A percentile compares a stretch with the other conserved stretches of the same genome.
phyloP scores from a whole-genome alignment of 805 yeast species.

The Nakazawaea molendinolei region DNA sequence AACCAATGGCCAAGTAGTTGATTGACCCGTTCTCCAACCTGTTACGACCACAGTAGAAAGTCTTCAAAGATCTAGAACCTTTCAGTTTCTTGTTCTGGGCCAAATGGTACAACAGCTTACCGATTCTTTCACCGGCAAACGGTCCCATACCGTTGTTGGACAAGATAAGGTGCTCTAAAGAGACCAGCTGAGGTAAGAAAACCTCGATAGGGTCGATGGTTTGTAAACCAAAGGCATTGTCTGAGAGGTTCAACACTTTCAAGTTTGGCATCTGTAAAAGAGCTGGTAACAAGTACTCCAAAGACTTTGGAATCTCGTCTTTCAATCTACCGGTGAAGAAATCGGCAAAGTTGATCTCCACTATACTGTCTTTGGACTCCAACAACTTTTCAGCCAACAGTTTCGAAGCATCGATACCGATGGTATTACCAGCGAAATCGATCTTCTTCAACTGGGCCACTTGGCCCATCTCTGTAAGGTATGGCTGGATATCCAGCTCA shows the following conservation, averaged over 20 bases:
- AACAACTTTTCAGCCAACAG: constrained; percentile 54
- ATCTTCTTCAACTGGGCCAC: constrained; percentile 40
- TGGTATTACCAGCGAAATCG: constrained; percentile 89
- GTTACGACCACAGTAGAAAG: constrained; percentile 95
- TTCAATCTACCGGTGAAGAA: constrained; percentile 91
- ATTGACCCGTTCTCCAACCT: constrained; percentile 94
- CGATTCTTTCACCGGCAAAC: constrained; percentile 91
- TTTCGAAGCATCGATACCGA: constrained; percentile 84
- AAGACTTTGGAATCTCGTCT: constrained; percentile 86
- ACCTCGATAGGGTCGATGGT: constrained; percentile 85
- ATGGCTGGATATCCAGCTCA: constrained; percentile 65
- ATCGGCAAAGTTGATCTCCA: constrained; percentile 81
- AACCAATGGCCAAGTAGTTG: constrained; percentile 75
- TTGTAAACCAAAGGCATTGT: constrained; percentile 95
- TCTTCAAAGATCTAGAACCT: constrained; percentile 51
- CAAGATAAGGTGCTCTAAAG: constrained; percentile 78
- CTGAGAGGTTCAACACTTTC: constrained; percentile 75
- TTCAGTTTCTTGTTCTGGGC: constrained; percentile 53
- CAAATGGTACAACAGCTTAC: constrained; percentile 71
- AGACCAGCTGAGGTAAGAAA: constrained; percentile 66
- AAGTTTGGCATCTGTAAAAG: constrained; percentile 63
- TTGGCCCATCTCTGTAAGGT: constrained; percentile 47
- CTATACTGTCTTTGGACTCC: constrained; percentile 36
- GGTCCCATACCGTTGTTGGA: constrained; percentile 99
- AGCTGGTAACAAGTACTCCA: constrained; percentile 66